Conservation (phyloP, 2,329 filamentous ascomycete species). For the Canariomyces notabilis region DNA sequence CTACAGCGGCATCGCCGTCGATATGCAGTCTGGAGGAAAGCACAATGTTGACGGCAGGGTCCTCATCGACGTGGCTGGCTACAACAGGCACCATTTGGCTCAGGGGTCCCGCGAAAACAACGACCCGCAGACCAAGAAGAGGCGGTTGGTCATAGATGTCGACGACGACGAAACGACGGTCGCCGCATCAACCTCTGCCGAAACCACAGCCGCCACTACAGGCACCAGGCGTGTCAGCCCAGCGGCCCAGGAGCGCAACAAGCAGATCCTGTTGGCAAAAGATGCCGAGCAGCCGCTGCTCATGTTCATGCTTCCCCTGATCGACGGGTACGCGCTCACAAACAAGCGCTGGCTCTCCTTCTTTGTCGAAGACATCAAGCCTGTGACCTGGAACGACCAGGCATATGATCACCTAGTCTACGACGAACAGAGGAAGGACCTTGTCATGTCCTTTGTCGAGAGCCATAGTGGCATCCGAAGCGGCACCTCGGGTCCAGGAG, state of each 20-base stretch:
- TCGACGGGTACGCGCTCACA: constrained; percentile 42
- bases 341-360: constrained; percentile 41
- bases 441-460: constrained; percentile 44
- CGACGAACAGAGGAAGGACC: constrained; percentile 42
- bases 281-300: constrained; percentile 32
- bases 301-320: constrained; percentile 37
- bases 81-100: constrained; percentile 37
- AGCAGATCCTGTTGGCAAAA: constrained; percentile 34
- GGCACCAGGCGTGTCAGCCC: constrained; percentile 27
- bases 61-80: constrained; percentile 38
- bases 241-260: constrained; percentile 36
- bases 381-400: constrained; percentile 40
- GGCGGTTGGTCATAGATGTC: constrained; percentile 10
- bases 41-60: constrained; percentile 39
- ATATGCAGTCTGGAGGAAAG: constrained; percentile 22
- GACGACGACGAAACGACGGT: constrained; percentile 2
- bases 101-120: constrained; percentile 34
- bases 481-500: neutral
- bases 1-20: constrained; percentile 39
- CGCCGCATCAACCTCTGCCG: neutral
- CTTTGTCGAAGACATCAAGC: constrained; percentile 38
- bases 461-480: constrained; percentile 32
- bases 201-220: neutral
- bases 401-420: constrained; percentile 45
- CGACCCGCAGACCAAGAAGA: constrained; percentile 28